Conservation (phyloP, 1,139 yeast genomes). For the Sugiyamaella xylanicola region DNA sequence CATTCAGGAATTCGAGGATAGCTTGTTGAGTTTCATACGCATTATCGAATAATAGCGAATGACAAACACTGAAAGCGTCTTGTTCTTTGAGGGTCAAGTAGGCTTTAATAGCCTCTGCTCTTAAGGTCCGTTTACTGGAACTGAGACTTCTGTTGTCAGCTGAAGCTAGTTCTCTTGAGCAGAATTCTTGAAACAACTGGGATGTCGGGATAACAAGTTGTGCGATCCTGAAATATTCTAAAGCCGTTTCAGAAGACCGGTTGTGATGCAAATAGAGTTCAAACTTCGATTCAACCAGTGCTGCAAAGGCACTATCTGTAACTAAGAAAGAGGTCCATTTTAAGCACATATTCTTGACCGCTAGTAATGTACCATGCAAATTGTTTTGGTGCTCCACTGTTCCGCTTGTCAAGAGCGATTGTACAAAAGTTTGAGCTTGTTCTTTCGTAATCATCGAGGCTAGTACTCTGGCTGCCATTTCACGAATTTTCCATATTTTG, state of each 20-base stretch:
- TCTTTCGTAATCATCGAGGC: constrained; percentile 51
- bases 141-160: constrained; percentile 6
- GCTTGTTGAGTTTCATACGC: constrained; percentile 55
- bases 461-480: constrained; percentile 75
- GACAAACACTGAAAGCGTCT: constrained; percentile 34
- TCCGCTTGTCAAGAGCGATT: constrained; percentile 27
- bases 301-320: constrained; percentile 23
- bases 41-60: constrained; percentile 37
- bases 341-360: constrained; percentile 33
- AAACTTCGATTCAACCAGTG: constrained; percentile 28
- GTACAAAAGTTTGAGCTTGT: constrained; percentile 33
- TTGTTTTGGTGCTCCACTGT: constrained; percentile 46
- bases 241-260: constrained; percentile 42
- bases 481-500: constrained; percentile 78
- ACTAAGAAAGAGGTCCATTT: constrained; percentile 18
- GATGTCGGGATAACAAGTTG: constrained; percentile 1
- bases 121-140: constrained; percentile 34
- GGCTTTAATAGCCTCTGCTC: constrained; percentile 42
- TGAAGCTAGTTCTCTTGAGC: not conserved
- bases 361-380: constrained; percentile 60
- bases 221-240: constrained; percentile 36
- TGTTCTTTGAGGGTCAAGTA: not conserved
- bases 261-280: constrained; percentile 37
- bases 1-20: constrained; percentile 42
- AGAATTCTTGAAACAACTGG: not conserved